phyloP scores from a whole-genome alignment of 1,139 yeast genomes.

The Lipomyces yarrowii region DNA sequence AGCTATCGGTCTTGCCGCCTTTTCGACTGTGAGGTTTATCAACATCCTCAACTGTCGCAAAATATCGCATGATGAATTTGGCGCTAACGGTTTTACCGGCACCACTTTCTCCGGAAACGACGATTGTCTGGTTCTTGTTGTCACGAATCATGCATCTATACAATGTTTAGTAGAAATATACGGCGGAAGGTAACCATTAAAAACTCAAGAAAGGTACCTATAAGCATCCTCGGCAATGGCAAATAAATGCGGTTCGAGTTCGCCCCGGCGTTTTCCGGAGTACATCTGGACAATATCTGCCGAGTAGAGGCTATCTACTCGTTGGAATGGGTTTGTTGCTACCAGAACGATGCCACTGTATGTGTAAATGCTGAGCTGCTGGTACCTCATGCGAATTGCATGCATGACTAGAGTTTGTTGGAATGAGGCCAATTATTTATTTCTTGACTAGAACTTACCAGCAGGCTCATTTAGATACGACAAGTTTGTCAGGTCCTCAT shows the following conservation, averaged over 20 bases:
- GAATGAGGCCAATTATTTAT: not conserved
- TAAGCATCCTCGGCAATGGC: conserved; percentile 99
- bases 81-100: conserved; percentile 99
- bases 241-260: conserved; percentile 92
- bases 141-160: conserved; percentile 84
- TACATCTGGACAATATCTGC: conserved; percentile 92
- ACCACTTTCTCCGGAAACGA: conserved; percentile 97
- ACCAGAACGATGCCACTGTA: conserved; percentile 96
- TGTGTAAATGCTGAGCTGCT: conserved; percentile 88
- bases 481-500: conserved; percentile 89
- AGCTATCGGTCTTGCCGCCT: conserved; percentile 51
- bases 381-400: conserved; percentile 86
- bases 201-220: conserved; percentile 36
- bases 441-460: conserved; percentile 19
- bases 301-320: conserved; percentile 87
- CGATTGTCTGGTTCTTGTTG: conserved; percentile 86
- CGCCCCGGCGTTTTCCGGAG: conserved; percentile 90
- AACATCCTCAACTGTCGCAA: conserved; percentile 87
- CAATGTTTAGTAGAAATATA: not conserved
- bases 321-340: conserved; percentile 94
- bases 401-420: conserved; percentile 62
- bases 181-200: not conserved
- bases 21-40: conserved; percentile 44
- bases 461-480: conserved; percentile 96
- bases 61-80: conserved; percentile 94